These are phyloP conservation scores for Galeopsis tetrahit DNA, from an alignment of 257 asterid species.

Conservation along the genomic window DNA sequence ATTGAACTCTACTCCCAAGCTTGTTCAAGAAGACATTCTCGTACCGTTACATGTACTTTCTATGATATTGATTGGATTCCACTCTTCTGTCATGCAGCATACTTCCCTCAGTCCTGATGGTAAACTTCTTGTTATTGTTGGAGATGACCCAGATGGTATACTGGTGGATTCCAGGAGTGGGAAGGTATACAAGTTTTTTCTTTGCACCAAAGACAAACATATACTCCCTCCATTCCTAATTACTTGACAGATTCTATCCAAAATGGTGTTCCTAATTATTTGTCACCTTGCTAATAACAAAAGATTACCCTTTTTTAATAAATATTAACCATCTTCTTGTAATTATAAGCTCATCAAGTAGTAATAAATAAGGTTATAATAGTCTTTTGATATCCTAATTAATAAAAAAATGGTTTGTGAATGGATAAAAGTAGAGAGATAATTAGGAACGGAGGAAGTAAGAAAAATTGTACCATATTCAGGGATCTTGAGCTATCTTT, in stretches of 20 bases:
- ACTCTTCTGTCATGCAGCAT: conserved; percentile 60
- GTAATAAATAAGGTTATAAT: too few species aligned
- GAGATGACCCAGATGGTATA: conserved; percentile 76
- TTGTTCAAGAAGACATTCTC: not conserved
- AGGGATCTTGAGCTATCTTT: not conserved
- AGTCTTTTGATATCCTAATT: too few species aligned
- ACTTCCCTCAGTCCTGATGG: conserved; percentile 88
- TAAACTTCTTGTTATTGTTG: conserved; percentile 72
- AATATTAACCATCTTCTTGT: too few species aligned
- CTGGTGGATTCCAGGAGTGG: conserved; percentile 83
- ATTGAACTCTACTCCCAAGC: not conserved
- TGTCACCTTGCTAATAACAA: too few species aligned
- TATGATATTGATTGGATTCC: conserved; percentile 16
- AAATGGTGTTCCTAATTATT: too few species aligned
- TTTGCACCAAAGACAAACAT: not conserved
- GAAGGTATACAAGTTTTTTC: conserved; percentile 51
- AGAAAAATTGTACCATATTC: not conserved
- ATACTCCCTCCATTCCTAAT: too few species aligned
- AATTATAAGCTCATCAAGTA: too few species aligned
- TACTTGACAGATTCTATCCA: too few species aligned
- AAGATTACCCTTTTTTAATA: too few species aligned
- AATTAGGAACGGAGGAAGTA: too few species aligned
- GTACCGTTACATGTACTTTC: not conserved
- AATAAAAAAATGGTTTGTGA: too few species aligned
- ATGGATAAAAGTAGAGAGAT: too few species aligned